Percentiles rank a stretch among this genome's conserved stretches.
Evolutionary conservation across 2,329 filamentous ascomycete species (phyloP).

Genomic region (Penicillium sp.): DNA sequence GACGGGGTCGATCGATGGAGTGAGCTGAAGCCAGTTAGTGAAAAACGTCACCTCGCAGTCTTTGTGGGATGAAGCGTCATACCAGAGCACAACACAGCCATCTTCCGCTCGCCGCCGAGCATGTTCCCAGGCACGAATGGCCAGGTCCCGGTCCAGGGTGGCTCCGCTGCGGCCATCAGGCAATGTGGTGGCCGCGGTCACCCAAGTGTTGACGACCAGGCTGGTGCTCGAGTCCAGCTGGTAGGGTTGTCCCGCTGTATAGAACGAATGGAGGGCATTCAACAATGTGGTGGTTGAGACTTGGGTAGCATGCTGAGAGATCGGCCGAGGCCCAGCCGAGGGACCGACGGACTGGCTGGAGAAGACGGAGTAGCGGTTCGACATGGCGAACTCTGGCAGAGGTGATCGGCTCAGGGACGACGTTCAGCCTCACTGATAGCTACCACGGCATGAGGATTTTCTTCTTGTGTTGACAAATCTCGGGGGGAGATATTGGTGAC

Average conservation of each 20-base stretch:
- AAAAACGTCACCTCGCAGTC: not conserved
- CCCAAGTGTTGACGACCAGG: slow-evolving; percentile 92
- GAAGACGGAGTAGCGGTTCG: slow-evolving; percentile 61
- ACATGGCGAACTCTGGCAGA: slow-evolving; percentile 46
- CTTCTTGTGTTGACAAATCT: too few species aligned
- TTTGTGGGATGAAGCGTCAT: slow-evolving; percentile 36
- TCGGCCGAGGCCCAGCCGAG: slow-evolving; percentile 53
- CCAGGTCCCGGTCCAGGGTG: slow-evolving; percentile 75
- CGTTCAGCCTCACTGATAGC: slow-evolving; percentile 4
- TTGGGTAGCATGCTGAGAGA: slow-evolving; percentile 68
- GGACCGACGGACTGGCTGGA: slow-evolving; percentile 58
- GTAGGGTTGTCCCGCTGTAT: slow-evolving; percentile 78
- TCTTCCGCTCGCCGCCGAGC: slow-evolving; percentile 91
- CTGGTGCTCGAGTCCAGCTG: slow-evolving; percentile 85
- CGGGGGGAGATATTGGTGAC: too few species aligned
- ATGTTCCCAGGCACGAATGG: slow-evolving; percentile 89
- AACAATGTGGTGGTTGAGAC: slow-evolving; percentile 90
- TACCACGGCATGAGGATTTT: slow-evolving; percentile 8
- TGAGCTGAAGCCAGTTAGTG: slow-evolving; percentile 56
- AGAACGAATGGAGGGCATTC: slow-evolving; percentile 87
- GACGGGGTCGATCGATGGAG: slow-evolving; percentile 87
- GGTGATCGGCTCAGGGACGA: not conserved
- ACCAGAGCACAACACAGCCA: slow-evolving; percentile 88
- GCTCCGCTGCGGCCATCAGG: slow-evolving; percentile 68
- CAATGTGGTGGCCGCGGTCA: slow-evolving; percentile 70